Evolutionary conservation across 768 basidiomycete genomes (phyloP), one percentile per base, ranked within the genome.

Genomic region (Lenzites betulinus): DNA sequence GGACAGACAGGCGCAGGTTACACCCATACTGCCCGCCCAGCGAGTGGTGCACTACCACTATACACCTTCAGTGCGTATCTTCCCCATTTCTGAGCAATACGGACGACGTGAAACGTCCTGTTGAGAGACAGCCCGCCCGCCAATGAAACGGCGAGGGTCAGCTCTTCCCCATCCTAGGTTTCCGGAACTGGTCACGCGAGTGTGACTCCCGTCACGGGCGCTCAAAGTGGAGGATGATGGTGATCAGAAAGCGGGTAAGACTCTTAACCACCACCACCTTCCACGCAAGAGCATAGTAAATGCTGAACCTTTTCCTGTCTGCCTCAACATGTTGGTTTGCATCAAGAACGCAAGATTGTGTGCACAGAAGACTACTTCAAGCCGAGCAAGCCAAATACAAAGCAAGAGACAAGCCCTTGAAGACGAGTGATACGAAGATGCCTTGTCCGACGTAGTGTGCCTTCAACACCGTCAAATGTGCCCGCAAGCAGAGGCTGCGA

Each of bases 261-360:
- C 35, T 57, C 46, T 57, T 20, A 13, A 57, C 39, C 55, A 57
- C 55, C 55, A 49, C 48, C 55, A 49, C 20, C 55, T 39, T 57
- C 55, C 47, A 57, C 43, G 23, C 46, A 57, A 48, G 47, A 13
- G 47, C 30, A 11, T 33, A 38, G 20, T 55, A 44, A 49, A 49
- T 38, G 51, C 51, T 39, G 22, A 38, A 51, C 44, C 1, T 22
- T 25, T n/a, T 39, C 11, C 7, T 28, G 55, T 41, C 25, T 47
- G 54, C 56, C 48, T 58, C 44, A 55, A 55, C 16, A n/a, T 7
- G 2, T 50, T 7, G 38, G 48, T 22, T 4, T 58, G 48, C 38
- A 23, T 51, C 51, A 51, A 51, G 35, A 12, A 30, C 12, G 46
- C 46, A 56, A 56, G 54, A 20, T 5, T 44, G 30, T 50, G 56